Evolutionary conservation across 768 basidiomycete species (phyloP).

Genomic region (Albatrellus ellisii): DNA sequence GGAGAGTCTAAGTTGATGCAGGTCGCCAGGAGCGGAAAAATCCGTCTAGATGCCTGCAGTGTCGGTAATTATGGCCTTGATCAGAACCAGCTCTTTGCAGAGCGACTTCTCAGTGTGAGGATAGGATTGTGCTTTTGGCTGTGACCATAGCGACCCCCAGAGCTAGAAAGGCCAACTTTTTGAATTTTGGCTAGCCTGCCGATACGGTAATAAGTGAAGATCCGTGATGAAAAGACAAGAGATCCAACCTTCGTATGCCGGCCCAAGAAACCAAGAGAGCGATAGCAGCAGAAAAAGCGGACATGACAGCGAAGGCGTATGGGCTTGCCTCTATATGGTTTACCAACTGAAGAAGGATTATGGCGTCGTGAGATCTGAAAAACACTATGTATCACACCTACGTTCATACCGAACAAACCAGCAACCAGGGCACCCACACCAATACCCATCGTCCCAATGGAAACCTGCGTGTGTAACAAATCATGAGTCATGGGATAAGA

Average conservation of each 20-base stretch:
- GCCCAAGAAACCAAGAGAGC: constrained; percentile 49
- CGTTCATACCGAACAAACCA: constrained; percentile 95
- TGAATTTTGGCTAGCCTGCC: too few relatives aligned
- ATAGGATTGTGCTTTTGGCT: too few relatives aligned
- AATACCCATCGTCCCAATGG: constrained; percentile 90
- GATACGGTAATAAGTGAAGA: constrained; percentile 6
- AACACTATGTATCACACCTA: constrained; percentile 25
- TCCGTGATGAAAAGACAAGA: constrained; percentile 6
- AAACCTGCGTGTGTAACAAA: constrained; percentile 42
- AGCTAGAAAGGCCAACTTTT: too few relatives aligned
- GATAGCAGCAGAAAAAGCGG: constrained; percentile 41
- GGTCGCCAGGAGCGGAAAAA: too few relatives aligned
- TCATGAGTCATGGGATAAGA: background rate
- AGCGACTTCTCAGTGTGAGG: too few relatives aligned
- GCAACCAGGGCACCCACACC: constrained; percentile 84
- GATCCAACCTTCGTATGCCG: constrained; percentile 47
- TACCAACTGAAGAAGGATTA: constrained; percentile 35
- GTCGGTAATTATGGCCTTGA: too few relatives aligned
- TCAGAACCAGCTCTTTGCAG: too few relatives aligned
- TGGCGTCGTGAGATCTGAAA: constrained; percentile 7
- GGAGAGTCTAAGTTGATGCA: too few relatives aligned
- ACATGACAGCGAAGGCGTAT: constrained; percentile 62
- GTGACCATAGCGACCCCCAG: too few relatives aligned
- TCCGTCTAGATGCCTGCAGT: too few relatives aligned
- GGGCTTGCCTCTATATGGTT: constrained; percentile 62